Evolutionary conservation across 495 filamentous ascomycete genomes (phyloP).

Genomic region (Talaromyces ruber): DNA sequence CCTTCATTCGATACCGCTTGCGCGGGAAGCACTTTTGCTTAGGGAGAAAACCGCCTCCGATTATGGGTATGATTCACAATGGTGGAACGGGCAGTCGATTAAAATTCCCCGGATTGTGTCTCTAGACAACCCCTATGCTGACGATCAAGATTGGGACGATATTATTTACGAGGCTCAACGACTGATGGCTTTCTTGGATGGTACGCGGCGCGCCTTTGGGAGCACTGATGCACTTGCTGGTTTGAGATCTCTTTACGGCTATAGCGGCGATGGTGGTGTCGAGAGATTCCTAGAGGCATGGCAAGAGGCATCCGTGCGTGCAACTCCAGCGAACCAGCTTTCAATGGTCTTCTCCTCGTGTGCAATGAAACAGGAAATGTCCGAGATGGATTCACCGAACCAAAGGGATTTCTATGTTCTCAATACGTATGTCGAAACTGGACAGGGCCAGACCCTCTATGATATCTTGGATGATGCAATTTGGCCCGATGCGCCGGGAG

Average conservation of each 20-base stretch:
- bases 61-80: conserved; percentile 65
- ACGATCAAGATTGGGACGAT: conserved; percentile 35
- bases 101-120: conserved; percentile 49
- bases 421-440: conserved; percentile 27
- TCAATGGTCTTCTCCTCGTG: conserved; percentile 29
- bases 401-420: conserved; percentile 34
- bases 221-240: conserved; percentile 53
- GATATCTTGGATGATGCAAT: conserved; percentile 61
- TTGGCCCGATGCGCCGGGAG: conserved; percentile 44
- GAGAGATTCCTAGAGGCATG: conserved; percentile 31
- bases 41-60: conserved; percentile 39
- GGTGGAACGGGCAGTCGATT: conserved; percentile 76
- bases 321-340: conserved; percentile 29
- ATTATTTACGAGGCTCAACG: conserved; percentile 53
- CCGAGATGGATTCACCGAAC: conserved; percentile 21
- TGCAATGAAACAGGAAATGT: conserved; percentile 28
- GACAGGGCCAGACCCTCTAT: conserved; percentile 54
- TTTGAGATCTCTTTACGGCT: conserved; percentile 30
- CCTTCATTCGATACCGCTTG: conserved; percentile 74
- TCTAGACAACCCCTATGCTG: conserved; percentile 28
- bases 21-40: conserved; percentile 63
- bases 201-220: conserved; percentile 72
- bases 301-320: conserved; percentile 32
- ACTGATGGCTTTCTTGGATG: conserved; percentile 79
- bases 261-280: conserved; percentile 23